Conservation (phyloP, 371 early-diverging fungal genomes). For the Hamiltosporidium tvaerminnensis region DNA sequence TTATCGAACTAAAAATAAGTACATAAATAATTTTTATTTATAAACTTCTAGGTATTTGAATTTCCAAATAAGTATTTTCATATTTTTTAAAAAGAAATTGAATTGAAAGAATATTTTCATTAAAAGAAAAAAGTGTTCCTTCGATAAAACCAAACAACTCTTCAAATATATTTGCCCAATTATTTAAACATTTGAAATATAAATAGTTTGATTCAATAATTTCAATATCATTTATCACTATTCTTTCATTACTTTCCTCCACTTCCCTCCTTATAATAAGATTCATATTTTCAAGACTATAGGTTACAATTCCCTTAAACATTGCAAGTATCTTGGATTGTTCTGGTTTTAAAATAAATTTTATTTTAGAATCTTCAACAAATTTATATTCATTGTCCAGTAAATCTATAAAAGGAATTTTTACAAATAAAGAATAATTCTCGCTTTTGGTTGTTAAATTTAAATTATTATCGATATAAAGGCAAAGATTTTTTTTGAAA, state of each 20-base stretch:
- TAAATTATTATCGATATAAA: background rate
- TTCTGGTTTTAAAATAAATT: conserved; percentile 7
- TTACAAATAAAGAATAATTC: conserved; percentile 1
- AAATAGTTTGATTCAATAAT: conserved; percentile 15
- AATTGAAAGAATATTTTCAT: conserved; percentile 6
- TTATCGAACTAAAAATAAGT: no score
- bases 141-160: conserved; percentile 8
- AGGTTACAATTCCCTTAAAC: conserved; percentile 12
- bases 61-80: conserved; percentile 16
- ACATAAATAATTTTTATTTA: no score
- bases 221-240: conserved; percentile 8
- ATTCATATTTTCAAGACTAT: conserved; percentile 10
- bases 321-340: background rate
- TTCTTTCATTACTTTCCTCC: conserved; percentile 11
- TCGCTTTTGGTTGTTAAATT: background rate
- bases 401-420: conserved; percentile 15
- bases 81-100: conserved; percentile 26
- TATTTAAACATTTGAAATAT: conserved; percentile 22
- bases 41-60: conserved; percentile 8
- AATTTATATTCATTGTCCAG: conserved; percentile 11
- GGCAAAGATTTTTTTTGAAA: background rate
- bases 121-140: conserved; percentile 11
- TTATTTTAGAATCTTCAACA: conserved; percentile 3
- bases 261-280: conserved; percentile 11
- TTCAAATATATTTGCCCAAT: conserved; percentile 9